Conservation (phyloP, 2,329 filamentous ascomycete species). For the Fusarium austroafricanum region DNA sequence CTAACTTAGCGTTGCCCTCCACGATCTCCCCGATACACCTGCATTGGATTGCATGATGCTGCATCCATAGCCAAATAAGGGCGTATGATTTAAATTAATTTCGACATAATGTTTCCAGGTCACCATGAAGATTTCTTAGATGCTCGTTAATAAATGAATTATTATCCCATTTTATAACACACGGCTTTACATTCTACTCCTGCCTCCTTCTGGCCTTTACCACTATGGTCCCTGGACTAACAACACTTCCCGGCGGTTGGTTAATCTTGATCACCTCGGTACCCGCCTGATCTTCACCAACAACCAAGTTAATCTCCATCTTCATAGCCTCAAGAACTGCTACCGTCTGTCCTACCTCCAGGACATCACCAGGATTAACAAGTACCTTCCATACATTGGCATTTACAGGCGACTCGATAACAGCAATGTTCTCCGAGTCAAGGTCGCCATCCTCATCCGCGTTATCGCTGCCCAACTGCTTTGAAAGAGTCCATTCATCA, state of each 20-base stretch:
- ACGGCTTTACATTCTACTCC: background rate
- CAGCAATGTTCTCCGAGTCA: background rate
- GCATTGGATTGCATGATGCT: background rate
- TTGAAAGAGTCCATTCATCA: background rate
- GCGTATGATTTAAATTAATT: too few relatives aligned
- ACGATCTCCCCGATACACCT: background rate
- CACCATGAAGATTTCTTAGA: too few relatives aligned
- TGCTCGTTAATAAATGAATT: too few relatives aligned
- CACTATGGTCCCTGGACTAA: background rate
- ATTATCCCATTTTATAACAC: background rate
- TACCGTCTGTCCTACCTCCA: background rate
- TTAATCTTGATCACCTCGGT: background rate
- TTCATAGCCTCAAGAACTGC: slow-evolving; percentile 4
- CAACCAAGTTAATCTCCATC: slow-evolving; percentile 5
- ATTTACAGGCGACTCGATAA: background rate
- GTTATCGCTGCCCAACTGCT: background rate
- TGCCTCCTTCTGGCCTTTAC: background rate
- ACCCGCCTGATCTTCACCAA: background rate
- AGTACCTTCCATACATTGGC: slow-evolving; percentile 1
- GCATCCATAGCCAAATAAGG: too few relatives aligned
- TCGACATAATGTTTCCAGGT: too few relatives aligned
- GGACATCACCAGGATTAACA: background rate
- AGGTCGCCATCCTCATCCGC: background rate
- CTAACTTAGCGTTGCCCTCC: background rate
- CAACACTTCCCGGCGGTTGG: background rate